Conservation (phyloP, 345 rosid species). For the Atalantia buxifolia region DNA sequence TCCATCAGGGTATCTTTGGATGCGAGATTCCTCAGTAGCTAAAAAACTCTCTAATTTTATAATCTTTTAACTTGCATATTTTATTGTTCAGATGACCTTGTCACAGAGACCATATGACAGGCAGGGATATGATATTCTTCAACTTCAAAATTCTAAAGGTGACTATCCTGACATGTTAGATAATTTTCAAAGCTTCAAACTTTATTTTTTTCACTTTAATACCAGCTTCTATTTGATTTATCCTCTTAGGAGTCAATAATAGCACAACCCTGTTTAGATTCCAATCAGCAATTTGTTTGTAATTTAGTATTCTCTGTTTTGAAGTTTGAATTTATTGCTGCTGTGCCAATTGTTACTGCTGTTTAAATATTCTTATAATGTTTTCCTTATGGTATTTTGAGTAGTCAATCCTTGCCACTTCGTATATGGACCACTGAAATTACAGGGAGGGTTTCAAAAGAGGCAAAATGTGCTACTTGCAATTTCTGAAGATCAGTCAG, state of each 20-base stretch:
- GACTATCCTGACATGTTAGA: conserved; percentile 9
- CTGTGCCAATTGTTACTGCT: background rate
- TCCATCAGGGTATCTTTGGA: background rate
- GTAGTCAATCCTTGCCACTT: conserved; percentile 28
- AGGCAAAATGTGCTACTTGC: conserved; percentile 35
- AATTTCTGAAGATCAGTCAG: conserved; percentile 41
- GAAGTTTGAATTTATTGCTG: background rate
- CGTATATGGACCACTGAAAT: conserved; percentile 26
- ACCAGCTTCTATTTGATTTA: background rate
- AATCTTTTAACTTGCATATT: conserved; percentile 9
- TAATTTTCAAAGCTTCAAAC: background rate
- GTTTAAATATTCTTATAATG: background rate
- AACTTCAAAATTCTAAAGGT: conserved; percentile 48
- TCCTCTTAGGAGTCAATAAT: background rate
- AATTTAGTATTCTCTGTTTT: conserved; percentile 6
- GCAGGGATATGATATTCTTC: conserved; percentile 30
- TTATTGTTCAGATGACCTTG: conserved; percentile 39
- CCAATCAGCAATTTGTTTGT: background rate
- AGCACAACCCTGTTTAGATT: conserved; percentile 5
- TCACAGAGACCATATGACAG: conserved; percentile 27
- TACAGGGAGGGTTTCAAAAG: conserved; percentile 25
- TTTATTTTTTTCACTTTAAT: background rate
- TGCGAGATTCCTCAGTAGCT: conserved; percentile 2
- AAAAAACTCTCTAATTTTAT: conserved; percentile 6
- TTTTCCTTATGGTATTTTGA: conserved; percentile 23